Conservation (phyloP, 768 basidiomycete genomes). For the Tulasnella sp. region DNA sequence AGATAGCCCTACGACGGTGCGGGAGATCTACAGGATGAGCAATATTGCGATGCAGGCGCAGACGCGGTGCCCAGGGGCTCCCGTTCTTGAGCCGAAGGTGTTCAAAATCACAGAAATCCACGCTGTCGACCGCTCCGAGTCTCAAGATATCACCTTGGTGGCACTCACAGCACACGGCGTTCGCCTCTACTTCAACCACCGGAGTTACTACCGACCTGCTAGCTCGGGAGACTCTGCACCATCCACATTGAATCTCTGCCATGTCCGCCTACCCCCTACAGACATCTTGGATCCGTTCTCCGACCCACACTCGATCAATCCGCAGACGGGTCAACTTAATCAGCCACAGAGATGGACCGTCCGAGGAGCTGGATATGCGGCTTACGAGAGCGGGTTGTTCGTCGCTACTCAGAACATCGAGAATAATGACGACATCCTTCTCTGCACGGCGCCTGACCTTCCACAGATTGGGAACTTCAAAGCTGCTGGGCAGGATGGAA, state of each 20-base stretch:
- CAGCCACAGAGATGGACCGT: constrained; percentile 24
- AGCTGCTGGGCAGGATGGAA: constrained; percentile 23
- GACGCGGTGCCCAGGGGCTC: constrained; percentile 70
- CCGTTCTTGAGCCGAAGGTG: constrained; percentile 53
- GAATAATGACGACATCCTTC: constrained; percentile 55
- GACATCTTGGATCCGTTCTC: constrained; percentile 20
- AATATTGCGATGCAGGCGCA: constrained; percentile 66
- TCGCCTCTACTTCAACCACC: constrained; percentile 63
- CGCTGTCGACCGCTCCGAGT: constrained; percentile 54
- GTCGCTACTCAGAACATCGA: constrained; percentile 45
- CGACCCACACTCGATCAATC: not conserved
- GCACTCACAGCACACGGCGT: constrained; percentile 75
- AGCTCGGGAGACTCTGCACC: constrained; percentile 19
- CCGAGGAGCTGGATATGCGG: not conserved
- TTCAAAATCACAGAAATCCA: constrained; percentile 67
- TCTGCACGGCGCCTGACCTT: constrained; percentile 67
- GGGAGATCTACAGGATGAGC: constrained; percentile 63
- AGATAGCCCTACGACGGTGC: constrained; percentile 47
- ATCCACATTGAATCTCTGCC: constrained; percentile 52
- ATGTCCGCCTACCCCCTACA: constrained; percentile 43
- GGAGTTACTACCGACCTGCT: constrained; percentile 16
- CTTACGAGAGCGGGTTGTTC: constrained; percentile 7
- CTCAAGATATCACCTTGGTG: constrained; percentile 62
- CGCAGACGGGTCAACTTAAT: constrained; percentile 26
- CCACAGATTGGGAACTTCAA: constrained; percentile 45